Evolutionary conservation across 768 basidiomycete species (phyloP), one percentile per base, ranked within the genome.

Genomic region (Piloderma croceum): DNA sequence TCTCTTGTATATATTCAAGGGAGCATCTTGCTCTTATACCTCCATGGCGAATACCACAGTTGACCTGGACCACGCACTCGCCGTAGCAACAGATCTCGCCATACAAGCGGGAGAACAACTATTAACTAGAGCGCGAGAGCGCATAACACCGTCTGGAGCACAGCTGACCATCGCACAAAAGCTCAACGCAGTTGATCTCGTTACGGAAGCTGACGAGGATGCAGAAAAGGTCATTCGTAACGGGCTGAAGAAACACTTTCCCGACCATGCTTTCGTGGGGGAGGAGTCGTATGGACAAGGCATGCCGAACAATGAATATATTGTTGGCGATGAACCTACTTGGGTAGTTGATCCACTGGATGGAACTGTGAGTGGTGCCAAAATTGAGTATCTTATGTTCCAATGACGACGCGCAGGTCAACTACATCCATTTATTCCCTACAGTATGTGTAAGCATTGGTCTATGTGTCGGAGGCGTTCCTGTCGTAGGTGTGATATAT

Each of bases 201-300:
- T 57, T 15, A 54, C 55, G 15, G 48, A 39, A 4, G 48, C 53
- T 3, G 55, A 57, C 45, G 44, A 50, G 24, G 42, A 45, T 17
- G 51, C 54, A 24, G 55, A 57, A 45, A 54, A 45, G 38, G 42
- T 54, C 5, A 56, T 56, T 19, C 42, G 39, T 50, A 52, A 18
- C 15, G 42, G 18, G 18, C 24, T n/a, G n/a, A n/a, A 43, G 27
- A 32, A 38, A 11, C 41, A 48, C 38, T 51, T 41, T 42, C 50
- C 50, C 2, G 41, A 48, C 31, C 50, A 51, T 37, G 47, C 27
- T 46, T 56, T 54, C 36, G 54, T 56, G 20, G 54, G 54, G 11
- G 54, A 56, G 32, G 54, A 56, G 43, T 56, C 52, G 12, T 56
- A 56, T 43, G 52, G 54, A 23, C 39, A 56, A 31, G 54, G n/a